Evolutionary conservation across 257 asterid genomes (phyloP), one percentile per base, ranked within the genome.

Genomic region (Rehmannia glutinosa): DNA sequence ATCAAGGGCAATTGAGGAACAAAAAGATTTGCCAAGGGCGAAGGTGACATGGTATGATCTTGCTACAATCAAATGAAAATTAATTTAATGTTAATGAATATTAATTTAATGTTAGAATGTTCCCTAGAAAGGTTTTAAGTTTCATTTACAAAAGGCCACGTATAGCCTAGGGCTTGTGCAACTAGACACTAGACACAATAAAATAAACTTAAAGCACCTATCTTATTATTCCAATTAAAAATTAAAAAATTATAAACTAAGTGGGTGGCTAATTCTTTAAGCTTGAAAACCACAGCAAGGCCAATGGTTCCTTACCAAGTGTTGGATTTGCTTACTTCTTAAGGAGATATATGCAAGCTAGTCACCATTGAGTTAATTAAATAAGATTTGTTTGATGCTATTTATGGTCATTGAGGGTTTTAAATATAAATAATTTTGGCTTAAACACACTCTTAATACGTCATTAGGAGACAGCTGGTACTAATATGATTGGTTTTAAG

Each of bases 401-500:
- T 78, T 80, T 79, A 28, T 51, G 67, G 83, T 47, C 59, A 75
- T 75, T 68, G 8, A 13, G 30, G 43, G 28, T 43, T 32, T 75
- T 73, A 36, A 78, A 73, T 73, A 77, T n/a, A n/a, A n/a, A n/a
- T n/a, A n/a, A n/a, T n/a, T n/a, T 70, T 73, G 68, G 23, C 1
- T 5, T 64, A 36, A 74, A 55, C 45, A 66, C 63, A 19, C 72
- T 43, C 41, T 49, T 58, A 59, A 50, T 72, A 76, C 91, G 89
- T 87, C 91, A 85, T 75, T 51, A 47, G 65, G 78, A 55, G 81
- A 89, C 95, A 84, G 86, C 75, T 86, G 87, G 83, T 70, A 68
- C 49, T 80, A 17, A 2, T 36, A 17, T 64, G 35, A 52, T 43
- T 73, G 50, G 56, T 46, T 65, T 70, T 45, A 7, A 11, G 70